Conservation (phyloP, 176 grass and related monocot genomes). For the Eragrostis nindensis region DNA sequence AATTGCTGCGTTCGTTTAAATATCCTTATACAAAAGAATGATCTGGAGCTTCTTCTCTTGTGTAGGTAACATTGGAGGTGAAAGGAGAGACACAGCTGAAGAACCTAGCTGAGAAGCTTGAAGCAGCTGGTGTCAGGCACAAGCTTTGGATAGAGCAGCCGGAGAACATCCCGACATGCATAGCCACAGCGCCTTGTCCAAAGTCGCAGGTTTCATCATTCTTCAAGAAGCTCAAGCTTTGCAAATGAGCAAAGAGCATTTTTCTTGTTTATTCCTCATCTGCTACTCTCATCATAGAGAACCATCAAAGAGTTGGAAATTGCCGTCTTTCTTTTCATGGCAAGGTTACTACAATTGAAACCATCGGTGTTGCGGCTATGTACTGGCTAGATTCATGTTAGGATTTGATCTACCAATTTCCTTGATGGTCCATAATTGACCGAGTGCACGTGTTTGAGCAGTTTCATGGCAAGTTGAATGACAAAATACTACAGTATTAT, state of each 20-base stretch:
- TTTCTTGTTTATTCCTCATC: not conserved
- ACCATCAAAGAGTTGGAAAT: not conserved
- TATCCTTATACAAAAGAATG: not conserved
- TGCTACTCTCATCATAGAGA: not conserved
- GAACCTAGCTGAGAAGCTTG: conserved; percentile 76
- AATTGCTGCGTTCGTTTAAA: not conserved
- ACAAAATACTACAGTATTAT: no score
- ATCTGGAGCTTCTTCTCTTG: not conserved
- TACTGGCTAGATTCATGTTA: not conserved
- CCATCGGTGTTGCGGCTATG: not conserved
- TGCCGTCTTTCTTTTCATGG: not conserved
- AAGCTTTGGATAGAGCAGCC: conserved; percentile 93
- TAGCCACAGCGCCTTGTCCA: conserved; percentile 74
- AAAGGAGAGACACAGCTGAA: conserved; percentile 87
- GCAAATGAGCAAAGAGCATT: conserved; percentile 55
- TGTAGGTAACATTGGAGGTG: conserved; percentile 84
- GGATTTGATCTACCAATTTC: not conserved
- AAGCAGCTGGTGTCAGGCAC: conserved; percentile 54
- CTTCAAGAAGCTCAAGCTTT: conserved; percentile 96
- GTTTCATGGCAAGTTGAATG: not conserved
- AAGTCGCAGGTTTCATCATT: conserved; percentile 74
- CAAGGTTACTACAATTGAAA: not conserved
- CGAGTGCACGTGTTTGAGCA: not conserved
- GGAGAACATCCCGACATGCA: conserved; percentile 81
- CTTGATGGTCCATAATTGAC: not conserved